Percentiles rank a stretch among this genome's conserved stretches.
phyloP scores from a whole-genome alignment of 805 yeast genomes.

The Candida khao-thaluensis region DNA sequence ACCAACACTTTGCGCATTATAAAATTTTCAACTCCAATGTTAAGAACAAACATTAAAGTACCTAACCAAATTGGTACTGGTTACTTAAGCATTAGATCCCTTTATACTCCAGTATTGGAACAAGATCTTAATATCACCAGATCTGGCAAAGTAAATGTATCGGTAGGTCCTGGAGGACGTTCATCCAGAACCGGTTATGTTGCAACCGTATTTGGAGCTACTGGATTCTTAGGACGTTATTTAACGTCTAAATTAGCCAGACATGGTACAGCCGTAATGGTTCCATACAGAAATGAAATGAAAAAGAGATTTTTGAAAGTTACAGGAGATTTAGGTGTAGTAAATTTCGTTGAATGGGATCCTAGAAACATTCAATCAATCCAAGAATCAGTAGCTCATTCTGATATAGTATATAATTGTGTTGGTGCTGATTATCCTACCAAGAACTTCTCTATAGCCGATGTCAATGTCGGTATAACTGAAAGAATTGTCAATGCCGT shows the following conservation, averaged over 20 bases:
- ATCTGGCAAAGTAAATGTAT: constrained; percentile 68
- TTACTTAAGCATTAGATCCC: constrained; percentile 31
- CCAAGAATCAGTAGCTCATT: constrained; percentile 72
- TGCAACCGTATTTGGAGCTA: constrained; percentile 83
- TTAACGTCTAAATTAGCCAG: constrained; percentile 70
- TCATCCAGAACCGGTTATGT: constrained; percentile 86
- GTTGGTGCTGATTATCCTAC: constrained; percentile 75
- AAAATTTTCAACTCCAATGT: constrained; percentile 10
- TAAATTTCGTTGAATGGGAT: constrained; percentile 79
- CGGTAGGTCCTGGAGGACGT: constrained; percentile 78
- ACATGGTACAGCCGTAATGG: constrained; percentile 75
- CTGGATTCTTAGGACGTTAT: constrained; percentile 76
- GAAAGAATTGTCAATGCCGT: constrained; percentile 74
- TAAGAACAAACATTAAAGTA: constrained; percentile 4
- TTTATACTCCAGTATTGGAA: constrained; percentile 43
- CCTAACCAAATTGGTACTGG: constrained; percentile 14
- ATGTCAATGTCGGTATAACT: constrained; percentile 76
- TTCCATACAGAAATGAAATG: constrained; percentile 81
- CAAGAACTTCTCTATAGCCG: constrained; percentile 79
- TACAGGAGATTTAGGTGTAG: constrained; percentile 85
- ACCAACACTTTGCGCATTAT: constrained; percentile 12
- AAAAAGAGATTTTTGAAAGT: constrained; percentile 76
- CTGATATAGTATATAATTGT: constrained; percentile 80
- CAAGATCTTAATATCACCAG: constrained; percentile 71
- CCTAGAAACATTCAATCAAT: constrained; percentile 73